Conservation (phyloP, 768 basidiomycete genomes). For the Hypholoma fasciculare region DNA sequence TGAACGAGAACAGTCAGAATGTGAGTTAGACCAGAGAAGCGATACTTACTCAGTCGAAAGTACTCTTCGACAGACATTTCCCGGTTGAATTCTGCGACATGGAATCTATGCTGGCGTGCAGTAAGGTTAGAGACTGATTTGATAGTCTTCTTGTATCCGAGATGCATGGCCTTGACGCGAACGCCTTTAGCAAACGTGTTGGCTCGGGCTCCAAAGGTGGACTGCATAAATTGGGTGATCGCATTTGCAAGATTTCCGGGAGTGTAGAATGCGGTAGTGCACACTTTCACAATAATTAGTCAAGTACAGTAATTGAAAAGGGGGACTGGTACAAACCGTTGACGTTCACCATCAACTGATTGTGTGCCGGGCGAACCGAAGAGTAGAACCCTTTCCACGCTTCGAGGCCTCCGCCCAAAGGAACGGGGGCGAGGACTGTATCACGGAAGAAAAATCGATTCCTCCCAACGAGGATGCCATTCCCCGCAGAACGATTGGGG, state of each 20-base stretch:
- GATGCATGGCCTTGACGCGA: conserved; percentile 64
- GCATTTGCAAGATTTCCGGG: conserved; percentile 66
- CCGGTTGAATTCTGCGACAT: conserved; percentile 54
- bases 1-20: conserved; percentile 24
- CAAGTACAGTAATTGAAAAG: not conserved
- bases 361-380: conserved; percentile 56
- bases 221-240: conserved; percentile 50
- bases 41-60: conserved; percentile 60
- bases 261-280: conserved; percentile 61
- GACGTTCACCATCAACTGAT: conserved; percentile 63
- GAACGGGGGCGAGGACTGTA: conserved; percentile 46
- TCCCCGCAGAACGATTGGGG: conserved; percentile 51
- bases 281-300: conserved; percentile 30
- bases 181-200: conserved; percentile 67
- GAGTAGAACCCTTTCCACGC: conserved; percentile 61
- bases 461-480: conserved; percentile 64
- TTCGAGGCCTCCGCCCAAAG: conserved; percentile 54
- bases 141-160: conserved; percentile 76
- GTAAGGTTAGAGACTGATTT: conserved; percentile 51
- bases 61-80: conserved; percentile 63
- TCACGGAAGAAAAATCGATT: conserved; percentile 66
- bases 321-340: conserved; percentile 45
- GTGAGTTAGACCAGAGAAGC: conserved; percentile 22
- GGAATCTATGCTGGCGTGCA: conserved; percentile 51
- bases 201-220: conserved; percentile 59